Base-by-base conservation (phyloP, 2,329 filamentous ascomycete species). In the Exserohilum turcica region DNA sequence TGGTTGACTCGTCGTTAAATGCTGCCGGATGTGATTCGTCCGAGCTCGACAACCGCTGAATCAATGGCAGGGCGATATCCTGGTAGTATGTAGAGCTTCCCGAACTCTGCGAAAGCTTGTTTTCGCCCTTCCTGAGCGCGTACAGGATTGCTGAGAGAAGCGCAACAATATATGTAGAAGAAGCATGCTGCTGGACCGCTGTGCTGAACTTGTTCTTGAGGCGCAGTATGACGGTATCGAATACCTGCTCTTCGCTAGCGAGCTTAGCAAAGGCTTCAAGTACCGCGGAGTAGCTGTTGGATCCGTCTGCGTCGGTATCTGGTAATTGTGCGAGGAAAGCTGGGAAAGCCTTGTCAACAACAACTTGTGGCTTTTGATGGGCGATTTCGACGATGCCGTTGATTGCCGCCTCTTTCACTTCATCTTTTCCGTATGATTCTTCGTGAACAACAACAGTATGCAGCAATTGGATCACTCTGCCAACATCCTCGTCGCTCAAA, bases 251-350 rank as follows among this genome's bases (percentile, higher is more conserved):
- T 64, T 88, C 86, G 9, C 79, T 77, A 48, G 84, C 85, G 16
- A 89, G 80, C 61, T 86, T 84, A 2, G 86, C 85, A 53, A 89
- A 81, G 0, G 80, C 84, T 63, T 88, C 86, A 19, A 89, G 73
- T 0, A 84, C 82, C 5, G 79, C 74, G n/a, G 81, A 64, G 62
- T 86, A 86, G 5, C 71, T 68, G 6, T 64, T 65, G 8, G 77
- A 71, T 3, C 74, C 74, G 15, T 80, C 78, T n/a, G 75, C 72
- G 51, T 82, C 81, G 2, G 74, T 76, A 54, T 86, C 85, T 1
- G 86, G 86, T 3, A 89, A 72, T 33, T 83, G 81, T 3, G 85
- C 84, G 71, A 88, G 80, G 65, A 89, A 87, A 5, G 83, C 83
- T 21, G 86, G 86, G 62, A 89, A 84, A 0, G 85, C 84, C 51